These are phyloP conservation scores for Globisporangium takayamanum DNA, from an alignment of 352 stramenopile genomes.

Conservation along the genomic window DNA sequence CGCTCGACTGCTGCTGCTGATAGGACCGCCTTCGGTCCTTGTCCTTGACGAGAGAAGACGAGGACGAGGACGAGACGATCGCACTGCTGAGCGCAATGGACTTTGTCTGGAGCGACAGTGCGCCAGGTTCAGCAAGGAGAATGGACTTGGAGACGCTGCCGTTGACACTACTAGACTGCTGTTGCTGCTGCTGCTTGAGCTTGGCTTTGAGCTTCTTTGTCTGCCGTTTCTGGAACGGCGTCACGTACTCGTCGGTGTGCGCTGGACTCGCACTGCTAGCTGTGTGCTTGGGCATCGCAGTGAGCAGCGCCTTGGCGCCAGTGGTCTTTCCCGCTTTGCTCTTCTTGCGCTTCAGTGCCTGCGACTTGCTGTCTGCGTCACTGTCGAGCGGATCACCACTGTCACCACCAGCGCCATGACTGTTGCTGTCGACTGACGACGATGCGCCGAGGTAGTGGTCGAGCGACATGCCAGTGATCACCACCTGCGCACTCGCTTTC, in stretches of 20 bases:
- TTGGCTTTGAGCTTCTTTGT: constrained; percentile 44
- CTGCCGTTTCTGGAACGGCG: constrained; percentile 39
- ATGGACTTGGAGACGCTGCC: constrained; percentile 37
- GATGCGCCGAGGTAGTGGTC: constrained; percentile 53
- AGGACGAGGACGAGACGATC: not conserved
- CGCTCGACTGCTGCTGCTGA: constrained; percentile 12
- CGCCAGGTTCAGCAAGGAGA: constrained; percentile 30
- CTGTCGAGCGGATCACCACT: constrained; percentile 9
- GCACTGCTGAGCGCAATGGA: constrained; percentile 7
- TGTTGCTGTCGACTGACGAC: not conserved
- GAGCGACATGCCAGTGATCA: constrained; percentile 57
- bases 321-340: constrained; percentile 21
- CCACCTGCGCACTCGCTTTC: constrained; percentile 14
- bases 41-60: constrained; percentile 7
- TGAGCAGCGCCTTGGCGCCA: constrained; percentile 2
- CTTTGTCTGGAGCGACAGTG: constrained; percentile 13
- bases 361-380: constrained; percentile 24
- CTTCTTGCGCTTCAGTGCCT: constrained; percentile 27
- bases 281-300: constrained; percentile 3
- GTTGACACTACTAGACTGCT: constrained; percentile 13
- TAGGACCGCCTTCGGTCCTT: constrained; percentile 36
- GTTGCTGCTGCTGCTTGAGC: constrained; percentile 19
- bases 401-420: not conserved
- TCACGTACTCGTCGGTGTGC: constrained; percentile 17
- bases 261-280: constrained; percentile 1